Conservation (phyloP, 169 alveolate genomes). For the Plasmodium falciparum region DNA sequence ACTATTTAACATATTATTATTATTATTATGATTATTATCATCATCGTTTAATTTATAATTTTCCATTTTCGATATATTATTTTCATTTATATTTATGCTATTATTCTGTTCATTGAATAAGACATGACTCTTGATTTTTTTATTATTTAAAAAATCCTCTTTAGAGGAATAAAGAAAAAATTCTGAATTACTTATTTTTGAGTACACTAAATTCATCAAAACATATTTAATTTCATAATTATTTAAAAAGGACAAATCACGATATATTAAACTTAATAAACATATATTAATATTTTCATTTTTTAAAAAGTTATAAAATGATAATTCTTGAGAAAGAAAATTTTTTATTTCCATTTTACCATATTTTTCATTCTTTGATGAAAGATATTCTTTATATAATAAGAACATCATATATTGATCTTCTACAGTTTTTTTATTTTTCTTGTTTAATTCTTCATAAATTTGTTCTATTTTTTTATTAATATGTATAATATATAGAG, state of each 20-base stretch:
- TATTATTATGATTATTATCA: background rate
- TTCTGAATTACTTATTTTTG: slow-evolving; percentile 46
- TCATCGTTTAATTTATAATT: too few species aligned
- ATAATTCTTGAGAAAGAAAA: slow-evolving; percentile 39
- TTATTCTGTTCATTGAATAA: background rate
- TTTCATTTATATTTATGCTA: background rate
- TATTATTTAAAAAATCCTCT: background rate
- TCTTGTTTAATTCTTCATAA: slow-evolving; percentile 36
- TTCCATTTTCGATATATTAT: too few species aligned
- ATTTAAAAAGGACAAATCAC: slow-evolving; percentile 71
- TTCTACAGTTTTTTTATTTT: slow-evolving; percentile 47
- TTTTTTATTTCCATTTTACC: slow-evolving; percentile 26
- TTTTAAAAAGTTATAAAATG: slow-evolving; percentile 72
- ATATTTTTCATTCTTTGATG: slow-evolving; percentile 50
- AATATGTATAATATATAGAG: background rate
- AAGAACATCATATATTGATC: slow-evolving; percentile 55
- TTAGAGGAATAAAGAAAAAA: background rate
- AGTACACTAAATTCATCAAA: slow-evolving; percentile 61
- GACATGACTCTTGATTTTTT: too few species aligned
- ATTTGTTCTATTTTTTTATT: slow-evolving; percentile 27
- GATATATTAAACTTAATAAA: slow-evolving; percentile 74
- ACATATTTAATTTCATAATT: slow-evolving; percentile 53
- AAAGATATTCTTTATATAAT: slow-evolving; percentile 52
- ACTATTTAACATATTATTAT: slow-evolving; percentile 6
- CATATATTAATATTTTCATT: slow-evolving; percentile 74